phyloP scores from a whole-genome alignment of 345 rosid genomes.

The Reutealis trisperma region DNA sequence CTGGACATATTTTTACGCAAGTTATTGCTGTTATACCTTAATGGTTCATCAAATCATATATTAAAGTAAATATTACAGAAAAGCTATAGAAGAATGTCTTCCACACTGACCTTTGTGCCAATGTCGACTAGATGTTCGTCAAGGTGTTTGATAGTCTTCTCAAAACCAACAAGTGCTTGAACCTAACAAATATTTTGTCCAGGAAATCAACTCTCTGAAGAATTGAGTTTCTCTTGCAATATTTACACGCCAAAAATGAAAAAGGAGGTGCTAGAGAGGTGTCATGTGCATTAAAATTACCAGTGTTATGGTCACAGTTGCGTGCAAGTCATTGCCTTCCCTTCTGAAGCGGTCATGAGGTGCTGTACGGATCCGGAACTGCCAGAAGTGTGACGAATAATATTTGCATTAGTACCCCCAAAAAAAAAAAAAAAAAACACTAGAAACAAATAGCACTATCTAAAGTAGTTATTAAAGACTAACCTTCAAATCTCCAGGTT shows the following conservation, averaged over 20 bases:
- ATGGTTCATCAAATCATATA: neutral
- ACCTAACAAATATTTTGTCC: conserved; percentile 43
- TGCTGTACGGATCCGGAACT: conserved; percentile 92
- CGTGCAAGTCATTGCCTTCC: conserved; percentile 86
- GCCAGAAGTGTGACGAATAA: conserved; percentile 14
- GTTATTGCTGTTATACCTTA: conserved; percentile 7
- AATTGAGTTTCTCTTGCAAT: neutral
- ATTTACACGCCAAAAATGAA: neutral
- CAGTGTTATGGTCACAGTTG: conserved; percentile 83
- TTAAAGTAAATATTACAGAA: neutral
- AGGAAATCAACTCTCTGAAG: neutral
- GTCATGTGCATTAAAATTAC: conserved; percentile 37
- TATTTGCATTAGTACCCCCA: neutral
- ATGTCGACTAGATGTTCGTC: conserved; percentile 92
- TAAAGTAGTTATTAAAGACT: neutral
- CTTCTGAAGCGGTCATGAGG: conserved; percentile 78
- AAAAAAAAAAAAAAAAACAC: neutral
- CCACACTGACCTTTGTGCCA: conserved; percentile 64
- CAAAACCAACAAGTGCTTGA: conserved; percentile 97
- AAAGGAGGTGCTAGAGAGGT: neutral
- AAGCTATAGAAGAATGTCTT: neutral
- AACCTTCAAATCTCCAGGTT: conserved; percentile 97
- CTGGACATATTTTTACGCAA: conserved; percentile 36
- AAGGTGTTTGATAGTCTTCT: conserved; percentile 90
- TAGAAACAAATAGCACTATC: neutral